These are phyloP conservation scores for Salix exigua DNA, from an alignment of 345 rosid species.

Conservation along the genomic window DNA sequence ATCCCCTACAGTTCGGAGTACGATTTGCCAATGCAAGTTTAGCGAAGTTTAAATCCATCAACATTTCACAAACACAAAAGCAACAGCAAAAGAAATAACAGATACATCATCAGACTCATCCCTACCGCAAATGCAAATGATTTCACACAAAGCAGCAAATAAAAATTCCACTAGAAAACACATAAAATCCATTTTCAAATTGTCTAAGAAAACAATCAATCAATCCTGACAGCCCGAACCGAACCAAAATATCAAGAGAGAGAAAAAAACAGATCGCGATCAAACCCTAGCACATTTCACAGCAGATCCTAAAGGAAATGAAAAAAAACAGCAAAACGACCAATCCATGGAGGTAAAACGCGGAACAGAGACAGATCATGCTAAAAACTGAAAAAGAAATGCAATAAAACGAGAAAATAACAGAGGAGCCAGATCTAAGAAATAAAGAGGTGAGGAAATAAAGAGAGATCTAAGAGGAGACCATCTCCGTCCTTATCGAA, in stretches of 20 bases:
- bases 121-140: neutral
- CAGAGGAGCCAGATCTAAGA: neutral
- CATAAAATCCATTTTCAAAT: neutral
- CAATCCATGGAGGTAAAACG: neutral
- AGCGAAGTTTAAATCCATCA: neutral
- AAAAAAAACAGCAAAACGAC: neutral
- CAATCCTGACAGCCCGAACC: neutral
- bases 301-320: neutral
- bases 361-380: neutral
- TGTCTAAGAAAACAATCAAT: neutral
- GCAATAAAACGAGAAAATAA: neutral
- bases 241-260: neutral
- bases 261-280: neutral
- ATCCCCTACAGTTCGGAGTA: neutral
- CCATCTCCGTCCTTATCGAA: conserved; percentile 31
- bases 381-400: neutral
- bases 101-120: neutral
- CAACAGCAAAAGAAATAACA: neutral
- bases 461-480: conserved; percentile 5
- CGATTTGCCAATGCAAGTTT: neutral
- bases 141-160: neutral
- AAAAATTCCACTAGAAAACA: neutral
- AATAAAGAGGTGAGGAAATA: neutral
- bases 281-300: neutral
- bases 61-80: too few relatives aligned